Percentiles rank a stretch among this genome's conserved stretches.
Conservation (phyloP, 345 rosid species). For the Balakata baccata region DNA sequence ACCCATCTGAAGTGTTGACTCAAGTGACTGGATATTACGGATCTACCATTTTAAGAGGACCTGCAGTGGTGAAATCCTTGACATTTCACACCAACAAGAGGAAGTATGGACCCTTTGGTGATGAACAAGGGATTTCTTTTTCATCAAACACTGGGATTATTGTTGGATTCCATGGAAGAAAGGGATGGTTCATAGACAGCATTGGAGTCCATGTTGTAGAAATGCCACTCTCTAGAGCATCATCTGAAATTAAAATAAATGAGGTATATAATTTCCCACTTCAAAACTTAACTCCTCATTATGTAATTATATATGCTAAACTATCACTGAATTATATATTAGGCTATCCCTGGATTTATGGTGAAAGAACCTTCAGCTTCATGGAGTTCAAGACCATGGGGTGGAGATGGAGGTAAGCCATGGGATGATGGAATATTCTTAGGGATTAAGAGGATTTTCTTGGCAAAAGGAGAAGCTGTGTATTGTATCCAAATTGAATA, state of each 20-base stretch:
- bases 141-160: constrained; percentile 21
- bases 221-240: neutral
- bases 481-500: constrained; percentile 24
- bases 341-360: constrained; percentile 7
- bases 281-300: too few relatives aligned
- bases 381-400: constrained; percentile 24
- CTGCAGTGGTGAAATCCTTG: constrained; percentile 19
- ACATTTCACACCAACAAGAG: constrained; percentile 27
- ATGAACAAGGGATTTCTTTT: constrained; percentile 27
- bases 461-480: constrained; percentile 24
- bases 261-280: neutral
- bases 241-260: neutral
- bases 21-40: constrained; percentile 31
- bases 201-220: constrained; percentile 28
- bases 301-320: too few relatives aligned
- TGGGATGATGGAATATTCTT: constrained; percentile 28
- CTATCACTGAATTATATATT: too few relatives aligned
- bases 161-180: constrained; percentile 33
- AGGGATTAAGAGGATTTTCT: constrained; percentile 19
- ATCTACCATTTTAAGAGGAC: constrained; percentile 20
- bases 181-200: constrained; percentile 22
- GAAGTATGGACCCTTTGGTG: constrained; percentile 35
- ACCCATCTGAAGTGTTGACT: constrained; percentile 28
- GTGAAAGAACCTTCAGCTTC: constrained; percentile 12
- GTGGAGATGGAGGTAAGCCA: constrained; percentile 22